These are phyloP conservation scores for Coemansia sp. DNA, from an alignment of 192 early-diverging fungal species.

Conservation along the genomic window DNA sequence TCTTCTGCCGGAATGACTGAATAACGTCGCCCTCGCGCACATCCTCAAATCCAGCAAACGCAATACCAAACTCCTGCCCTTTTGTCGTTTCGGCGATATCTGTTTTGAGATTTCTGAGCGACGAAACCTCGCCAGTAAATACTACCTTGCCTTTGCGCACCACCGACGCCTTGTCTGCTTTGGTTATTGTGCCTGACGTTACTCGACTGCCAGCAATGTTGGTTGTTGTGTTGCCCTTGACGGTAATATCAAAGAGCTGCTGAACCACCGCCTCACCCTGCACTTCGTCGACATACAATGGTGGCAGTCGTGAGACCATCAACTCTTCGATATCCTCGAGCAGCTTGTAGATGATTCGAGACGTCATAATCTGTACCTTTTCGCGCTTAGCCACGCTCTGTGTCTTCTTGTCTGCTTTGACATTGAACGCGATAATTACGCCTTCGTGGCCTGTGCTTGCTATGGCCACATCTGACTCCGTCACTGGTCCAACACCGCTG, in stretches of 20 bases:
- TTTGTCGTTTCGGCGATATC: slow-evolving; percentile 86
- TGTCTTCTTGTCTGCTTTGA: slow-evolving; percentile 77
- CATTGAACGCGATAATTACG: slow-evolving; percentile 84
- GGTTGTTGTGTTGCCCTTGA: slow-evolving; percentile 69
- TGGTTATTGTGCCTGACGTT: slow-evolving; percentile 67
- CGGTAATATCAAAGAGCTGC: slow-evolving; percentile 79
- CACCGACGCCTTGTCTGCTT: slow-evolving; percentile 62
- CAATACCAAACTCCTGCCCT: slow-evolving; percentile 94
- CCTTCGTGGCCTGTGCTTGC: slow-evolving; percentile 60
- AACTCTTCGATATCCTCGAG: slow-evolving; percentile 83
- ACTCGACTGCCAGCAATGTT: slow-evolving; percentile 83
- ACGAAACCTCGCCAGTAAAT: slow-evolving; percentile 65
- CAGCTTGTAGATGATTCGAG: slow-evolving; percentile 90
- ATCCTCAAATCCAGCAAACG: slow-evolving; percentile 78
- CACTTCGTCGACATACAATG: slow-evolving; percentile 72
- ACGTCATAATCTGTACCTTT: slow-evolving; percentile 65
- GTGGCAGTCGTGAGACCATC: slow-evolving; percentile 73
- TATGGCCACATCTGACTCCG: slow-evolving; percentile 80
- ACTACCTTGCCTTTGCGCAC: slow-evolving; percentile 65
- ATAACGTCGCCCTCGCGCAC: slow-evolving; percentile 81
- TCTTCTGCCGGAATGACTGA: slow-evolving; percentile 63
- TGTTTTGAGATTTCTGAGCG: slow-evolving; percentile 84
- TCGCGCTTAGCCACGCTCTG: slow-evolving; percentile 58
- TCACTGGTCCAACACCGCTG: slow-evolving; percentile 81
- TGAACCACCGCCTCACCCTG: slow-evolving; percentile 84